Base-by-base conservation (phyloP, 768 basidiomycete genomes). In the Leccinum fibrillosum region DNA sequence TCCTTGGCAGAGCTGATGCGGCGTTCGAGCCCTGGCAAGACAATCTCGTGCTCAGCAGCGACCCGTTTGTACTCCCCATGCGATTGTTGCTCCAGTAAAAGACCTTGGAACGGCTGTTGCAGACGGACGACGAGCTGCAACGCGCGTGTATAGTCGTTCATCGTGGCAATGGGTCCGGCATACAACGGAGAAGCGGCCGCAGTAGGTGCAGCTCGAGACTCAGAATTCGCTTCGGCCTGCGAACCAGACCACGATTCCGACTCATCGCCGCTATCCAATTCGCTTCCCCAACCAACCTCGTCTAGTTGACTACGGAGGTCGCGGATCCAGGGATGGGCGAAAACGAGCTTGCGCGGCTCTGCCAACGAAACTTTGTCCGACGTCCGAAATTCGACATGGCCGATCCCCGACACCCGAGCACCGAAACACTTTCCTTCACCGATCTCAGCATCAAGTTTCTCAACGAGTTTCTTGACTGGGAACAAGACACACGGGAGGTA, bases 241-340 rank as follows among this genome's bases (percentile, higher is more conserved):
- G 10, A 19, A 52, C 49, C 59, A 25, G 50, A 39, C 1, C 19
- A 28, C 2, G 1, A n/a, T 3, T 42, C 47, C 1, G 48, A 28
- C 21, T 32, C 42, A 9, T 49, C 37, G 1, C 23, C 34, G 2
- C 23, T 26, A 13, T 52, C 53, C 1, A 1, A 13, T 5, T 8
- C 5, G 10, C 32, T 15, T 23, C 47, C 26, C 58, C 30, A 26
- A 15, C 34, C 12, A 0, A 4, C 19, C 17, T 37, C 45, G 4
- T 54, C 59, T 1, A 39, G 51, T 9, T 52, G 48, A 11, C 28
- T 39, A 2, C 25, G 26, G 2, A 64, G 19, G 26, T 55, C 52
- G 8, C 59, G 54, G 35, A 64, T 32, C 63, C 63, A 64, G 1
- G 63, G 63, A 48, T 57, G 48, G 9, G 51, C 53, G 15, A 64